Conservation (phyloP, 2,329 filamentous ascomycete species). For the Ascochyta fabae region DNA sequence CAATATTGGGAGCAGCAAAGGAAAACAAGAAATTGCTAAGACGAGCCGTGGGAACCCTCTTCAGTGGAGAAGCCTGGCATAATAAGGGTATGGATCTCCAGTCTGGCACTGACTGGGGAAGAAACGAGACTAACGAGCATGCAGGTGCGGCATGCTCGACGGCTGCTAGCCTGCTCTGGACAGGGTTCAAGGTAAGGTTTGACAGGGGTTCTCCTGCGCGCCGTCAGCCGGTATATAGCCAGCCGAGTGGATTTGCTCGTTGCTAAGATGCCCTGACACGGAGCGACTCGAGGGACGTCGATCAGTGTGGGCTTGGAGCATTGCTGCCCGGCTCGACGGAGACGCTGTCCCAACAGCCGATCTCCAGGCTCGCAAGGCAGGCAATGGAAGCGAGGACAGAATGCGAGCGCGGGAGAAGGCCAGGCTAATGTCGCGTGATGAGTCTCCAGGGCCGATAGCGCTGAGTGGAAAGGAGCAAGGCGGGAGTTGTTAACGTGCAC, state of each 20-base stretch:
- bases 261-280: constrained; percentile 11
- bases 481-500: not conserved
- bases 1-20: not conserved
- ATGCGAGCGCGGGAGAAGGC: not conserved
- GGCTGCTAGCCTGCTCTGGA: constrained; percentile 23
- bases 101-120: constrained; percentile 14
- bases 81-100: constrained; percentile 25
- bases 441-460: constrained; percentile 15
- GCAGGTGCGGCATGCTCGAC: constrained; percentile 24
- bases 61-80: constrained; percentile 7
- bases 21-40: constrained; percentile 10
- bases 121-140: constrained; percentile 21
- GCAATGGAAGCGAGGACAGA: not conserved
- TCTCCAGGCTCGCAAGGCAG: not conserved
- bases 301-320: not conserved
- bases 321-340: constrained; percentile 1
- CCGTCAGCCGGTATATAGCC: constrained; percentile 22
- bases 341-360: constrained; percentile 4
- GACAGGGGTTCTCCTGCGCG: constrained; percentile 16
- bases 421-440: constrained; percentile 23
- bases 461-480: constrained; percentile 12
- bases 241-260: constrained; percentile 13
- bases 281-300: constrained; percentile 12
- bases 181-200: constrained; percentile 25
- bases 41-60: not conserved